Evolutionary conservation across 106 monocot species (phyloP), one percentile per base, ranked within the genome.

Genomic region (Ottelia alismoides): DNA sequence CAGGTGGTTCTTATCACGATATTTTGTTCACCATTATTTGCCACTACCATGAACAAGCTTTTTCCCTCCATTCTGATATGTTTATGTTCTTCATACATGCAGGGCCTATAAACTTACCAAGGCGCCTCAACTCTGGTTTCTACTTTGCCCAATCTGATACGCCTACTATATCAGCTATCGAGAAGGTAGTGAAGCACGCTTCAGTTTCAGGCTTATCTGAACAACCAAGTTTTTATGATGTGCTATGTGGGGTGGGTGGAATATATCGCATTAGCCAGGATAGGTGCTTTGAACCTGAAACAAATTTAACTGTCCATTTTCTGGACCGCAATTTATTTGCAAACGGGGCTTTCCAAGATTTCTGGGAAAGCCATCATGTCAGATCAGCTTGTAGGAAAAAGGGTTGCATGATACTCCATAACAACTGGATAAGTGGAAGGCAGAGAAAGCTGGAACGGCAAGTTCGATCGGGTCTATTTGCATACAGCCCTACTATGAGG

Each of bases 211-310:
- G 47, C 20, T 29, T 90, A 52, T 90, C 98, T 17, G 98, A 98
- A 56, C 98, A 98, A 47, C 98, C 98, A 11, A 98, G 98, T 57
- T 98, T 98, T 56, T 98, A 98, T 31, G 88, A 98, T 53, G 65
- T 90, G 22, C 63, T 86, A 49, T 98, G 98, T 29, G 98, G 98
- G 18, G 71, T 76, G 55, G 72, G 67, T 7, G 90, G 98, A 11
- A 21, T 40, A 17, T 74, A 90, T 45, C 82, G 98, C 40, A 32
- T 85, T 2, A 75, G 76, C 24, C 30, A 72, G 28, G 56, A 78
- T 29, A 58, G 40, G 25, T 98, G 98, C 47, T 3, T 70, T 16
- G 98, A 98, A 58, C 85, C 85, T 0, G 49, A 46, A 10, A 85
- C 85, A 28, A 85, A 86, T 26, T 57, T 98, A 25, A 83, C 78